phyloP scores from a whole-genome alignment of 164 flowering plant genomes.

The Aristolochia californica region DNA sequence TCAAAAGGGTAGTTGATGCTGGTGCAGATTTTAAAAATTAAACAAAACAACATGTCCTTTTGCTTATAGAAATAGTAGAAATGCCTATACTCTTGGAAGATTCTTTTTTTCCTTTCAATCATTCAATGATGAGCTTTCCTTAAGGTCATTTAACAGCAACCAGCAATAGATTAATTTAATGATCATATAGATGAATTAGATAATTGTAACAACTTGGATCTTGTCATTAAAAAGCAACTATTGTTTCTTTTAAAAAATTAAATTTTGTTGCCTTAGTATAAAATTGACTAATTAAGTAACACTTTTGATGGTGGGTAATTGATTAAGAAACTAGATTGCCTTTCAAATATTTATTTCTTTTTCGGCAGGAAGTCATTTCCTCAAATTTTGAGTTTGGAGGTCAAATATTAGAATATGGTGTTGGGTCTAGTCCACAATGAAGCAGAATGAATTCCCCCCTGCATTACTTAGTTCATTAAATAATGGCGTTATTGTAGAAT shows the following conservation, averaged over 20 bases:
- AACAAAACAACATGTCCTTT: constrained; percentile 1
- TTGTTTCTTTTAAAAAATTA: too few species aligned
- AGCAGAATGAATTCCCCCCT: too few species aligned
- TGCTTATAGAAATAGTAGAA: constrained; percentile 1
- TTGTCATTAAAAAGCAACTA: constrained; percentile 6
- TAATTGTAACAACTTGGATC: constrained; percentile 4
- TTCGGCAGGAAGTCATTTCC: not conserved
- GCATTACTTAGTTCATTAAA: too few species aligned
- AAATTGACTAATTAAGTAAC: not conserved
- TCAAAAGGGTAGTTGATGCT: too few species aligned
- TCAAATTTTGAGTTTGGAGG: too few species aligned
- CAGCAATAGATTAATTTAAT: too few species aligned
- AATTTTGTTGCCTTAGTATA: not conserved
- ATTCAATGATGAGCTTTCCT: constrained; percentile 4
- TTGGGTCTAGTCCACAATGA: too few species aligned
- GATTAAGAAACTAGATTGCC: too few species aligned
- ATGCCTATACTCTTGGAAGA: constrained; percentile 3
- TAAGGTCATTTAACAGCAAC: not conserved
- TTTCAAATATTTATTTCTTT: not conserved
- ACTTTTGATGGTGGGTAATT: too few species aligned
- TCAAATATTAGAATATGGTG: too few species aligned
- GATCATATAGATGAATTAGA: constrained; percentile 1
- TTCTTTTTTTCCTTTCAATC: constrained; percentile 4
- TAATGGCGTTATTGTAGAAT: too few species aligned
- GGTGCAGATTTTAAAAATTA: too few species aligned